Evolutionary conservation across 2,329 filamentous ascomycete genomes (phyloP), one percentile per base, ranked within the genome.

Genomic region (Capronia coronata): DNA sequence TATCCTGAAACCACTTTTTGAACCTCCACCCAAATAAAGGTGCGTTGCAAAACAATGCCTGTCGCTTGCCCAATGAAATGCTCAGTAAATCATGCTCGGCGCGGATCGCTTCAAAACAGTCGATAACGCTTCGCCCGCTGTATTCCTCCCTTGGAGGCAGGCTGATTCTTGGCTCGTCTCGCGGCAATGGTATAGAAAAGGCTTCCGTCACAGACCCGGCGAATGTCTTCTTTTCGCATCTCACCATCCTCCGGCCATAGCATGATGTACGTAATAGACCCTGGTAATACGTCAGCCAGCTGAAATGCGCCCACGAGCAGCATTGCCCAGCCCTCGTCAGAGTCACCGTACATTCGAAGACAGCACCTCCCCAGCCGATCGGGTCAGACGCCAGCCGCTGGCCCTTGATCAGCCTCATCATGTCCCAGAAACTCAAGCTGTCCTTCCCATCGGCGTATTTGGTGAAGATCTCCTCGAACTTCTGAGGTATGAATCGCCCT

Each of bases 381-480:
- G 34, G 34, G 18, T 37, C 34, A n/a, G 34, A 37, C 6, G 19
- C 34, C 14, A 37, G 34, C 34, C 34, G 14, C 18, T 37, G 34
- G 19, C 34, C 34, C 4, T 37, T 37, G 16, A 37, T 37, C 11
- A 8, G 34, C 8, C 34, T 37, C 7, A 19, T 16, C 34, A 37
- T 37, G 11, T 74, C 72, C 44, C 60, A 55, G 1, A 69, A 45
- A 0, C 66, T 67, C 54, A 75, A 47, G 1, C 67, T 67, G 13
- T 69, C 64, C 59, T 70, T 63, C 54, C 66, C 27, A 22, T 63
- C 55, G 48, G 69, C 67, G 56, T 73, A 75, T 55, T 74, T 75
- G 1, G 64, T 55, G 51, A 75, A 75, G 22, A 75, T 62, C 32
- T 75, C 71, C 60, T 75, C 72, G 46, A 75, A 74, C 11, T 66